Evolutionary conservation across 305 asterid genomes (phyloP).

Genomic region (Ruellia speciosa): DNA sequence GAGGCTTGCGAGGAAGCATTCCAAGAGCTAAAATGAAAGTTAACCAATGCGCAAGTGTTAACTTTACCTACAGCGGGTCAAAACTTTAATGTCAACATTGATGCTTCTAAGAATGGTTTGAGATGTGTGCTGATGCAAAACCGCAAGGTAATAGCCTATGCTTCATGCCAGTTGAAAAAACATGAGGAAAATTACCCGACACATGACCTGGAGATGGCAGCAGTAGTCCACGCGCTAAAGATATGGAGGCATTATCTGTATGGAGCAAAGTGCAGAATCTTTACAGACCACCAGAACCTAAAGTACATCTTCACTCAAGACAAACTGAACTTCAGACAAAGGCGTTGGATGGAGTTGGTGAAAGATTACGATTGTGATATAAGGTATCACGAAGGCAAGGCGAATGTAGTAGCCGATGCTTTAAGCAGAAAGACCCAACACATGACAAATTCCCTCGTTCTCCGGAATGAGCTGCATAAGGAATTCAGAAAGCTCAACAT

Average conservation of each 20-base stretch:
- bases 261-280: background rate
- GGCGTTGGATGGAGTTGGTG: too few relatives aligned
- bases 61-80: too few relatives aligned
- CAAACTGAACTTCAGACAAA: too few relatives aligned
- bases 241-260: slow-evolving; percentile 3
- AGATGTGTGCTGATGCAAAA: background rate
- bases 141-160: background rate
- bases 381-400: background rate
- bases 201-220: background rate
- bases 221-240: background rate
- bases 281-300: too few relatives aligned
- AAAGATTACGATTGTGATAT: background rate
- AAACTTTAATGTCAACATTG: background rate
- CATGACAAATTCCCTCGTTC: too few relatives aligned
- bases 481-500: too few relatives aligned
- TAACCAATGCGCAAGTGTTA: too few relatives aligned
- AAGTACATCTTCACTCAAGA: too few relatives aligned
- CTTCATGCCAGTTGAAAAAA: background rate
- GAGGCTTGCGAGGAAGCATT: too few relatives aligned
- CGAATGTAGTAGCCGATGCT: background rate
- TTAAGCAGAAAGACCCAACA: background rate
- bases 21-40: too few relatives aligned
- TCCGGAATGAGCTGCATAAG: too few relatives aligned
- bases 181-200: background rate
- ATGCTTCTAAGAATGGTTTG: background rate